phyloP scores from a whole-genome alignment of 768 basidiomycete genomes.

The Podaxis sp. region DNA sequence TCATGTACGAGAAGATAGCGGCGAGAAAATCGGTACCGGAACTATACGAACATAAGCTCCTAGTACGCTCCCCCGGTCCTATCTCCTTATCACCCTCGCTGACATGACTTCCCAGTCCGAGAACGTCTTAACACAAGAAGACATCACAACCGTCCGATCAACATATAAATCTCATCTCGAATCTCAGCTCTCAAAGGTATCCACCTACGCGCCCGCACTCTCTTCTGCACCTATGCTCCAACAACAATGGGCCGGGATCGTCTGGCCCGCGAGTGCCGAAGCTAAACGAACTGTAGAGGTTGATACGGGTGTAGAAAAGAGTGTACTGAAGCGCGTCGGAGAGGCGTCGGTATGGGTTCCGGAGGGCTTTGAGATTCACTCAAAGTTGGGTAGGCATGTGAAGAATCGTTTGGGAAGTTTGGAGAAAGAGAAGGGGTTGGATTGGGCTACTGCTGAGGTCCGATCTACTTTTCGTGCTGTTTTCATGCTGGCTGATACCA shows the following conservation, averaged over 20 bases:
- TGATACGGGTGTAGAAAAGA: constrained; percentile 59
- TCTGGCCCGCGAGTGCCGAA: constrained; percentile 55
- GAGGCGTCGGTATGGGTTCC: constrained; percentile 61
- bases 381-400: constrained; percentile 74
- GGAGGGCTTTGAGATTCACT: constrained; percentile 69
- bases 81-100: not conserved
- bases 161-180: constrained; percentile 64
- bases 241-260: constrained; percentile 65
- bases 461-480: constrained; percentile 5
- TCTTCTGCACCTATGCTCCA: constrained; percentile 55
- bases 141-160: constrained; percentile 46
- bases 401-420: constrained; percentile 71
- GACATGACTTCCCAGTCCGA: constrained; percentile 32
- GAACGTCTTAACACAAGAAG: constrained; percentile 45
- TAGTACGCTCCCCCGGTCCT: constrained; percentile 41
- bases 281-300: constrained; percentile 44
- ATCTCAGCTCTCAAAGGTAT: constrained; percentile 45
- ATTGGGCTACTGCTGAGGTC: constrained; percentile 90
- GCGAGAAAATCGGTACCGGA: constrained; percentile 73
- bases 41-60: constrained; percentile 75
- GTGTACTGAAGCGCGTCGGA: constrained; percentile 54
- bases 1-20: constrained; percentile 89
- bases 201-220: constrained; percentile 16
- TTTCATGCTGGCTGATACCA: not conserved
- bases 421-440: constrained; percentile 65